phyloP scores from a whole-genome alignment of 495 filamentous ascomycete species.

The Aspergillus sclerotioniger region DNA sequence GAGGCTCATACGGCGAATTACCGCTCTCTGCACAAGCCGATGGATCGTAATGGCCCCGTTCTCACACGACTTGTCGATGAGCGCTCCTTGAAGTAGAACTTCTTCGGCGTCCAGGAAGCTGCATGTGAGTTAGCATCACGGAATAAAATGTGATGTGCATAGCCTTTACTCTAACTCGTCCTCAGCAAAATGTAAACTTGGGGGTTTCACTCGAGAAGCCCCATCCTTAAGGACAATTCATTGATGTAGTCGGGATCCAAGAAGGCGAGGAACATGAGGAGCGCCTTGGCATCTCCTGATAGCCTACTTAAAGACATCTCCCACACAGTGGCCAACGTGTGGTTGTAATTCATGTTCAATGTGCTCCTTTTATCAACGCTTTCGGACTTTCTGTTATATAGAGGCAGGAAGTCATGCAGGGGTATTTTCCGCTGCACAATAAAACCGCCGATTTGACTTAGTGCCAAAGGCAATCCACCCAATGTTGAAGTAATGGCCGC shows the following conservation, averaged over 20 bases:
- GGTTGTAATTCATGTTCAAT: conserved; percentile 18
- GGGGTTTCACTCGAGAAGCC: background rate
- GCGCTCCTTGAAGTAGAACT: conserved; percentile 2
- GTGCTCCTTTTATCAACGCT: conserved; percentile 25
- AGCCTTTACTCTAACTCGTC: conserved; percentile 8
- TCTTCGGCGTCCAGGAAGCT: conserved; percentile 9
- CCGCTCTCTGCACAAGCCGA: conserved; percentile 6
- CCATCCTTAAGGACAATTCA: conserved; percentile 22
- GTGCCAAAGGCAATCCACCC: conserved; percentile 25
- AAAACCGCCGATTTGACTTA: conserved; percentile 27
- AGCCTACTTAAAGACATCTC: conserved; percentile 12
- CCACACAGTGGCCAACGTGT: conserved; percentile 29
- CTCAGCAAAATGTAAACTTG: background rate
- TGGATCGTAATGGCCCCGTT: conserved; percentile 10
- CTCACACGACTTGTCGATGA: conserved; percentile 6
- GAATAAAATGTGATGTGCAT: background rate
- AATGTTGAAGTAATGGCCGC: conserved; percentile 17
- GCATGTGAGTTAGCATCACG: background rate
- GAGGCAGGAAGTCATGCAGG: conserved; percentile 19
- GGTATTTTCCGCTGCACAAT: conserved; percentile 6
- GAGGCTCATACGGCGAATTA: conserved; percentile 7
- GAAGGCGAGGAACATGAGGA: conserved; percentile 24
- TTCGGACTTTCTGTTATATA: conserved; percentile 26
- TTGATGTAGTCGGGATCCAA: conserved; percentile 27
- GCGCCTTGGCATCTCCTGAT: conserved; percentile 12